These are phyloP conservation scores for Stemphylium beticola DNA, from an alignment of 2,329 filamentous ascomycete species.

Conservation along the genomic window DNA sequence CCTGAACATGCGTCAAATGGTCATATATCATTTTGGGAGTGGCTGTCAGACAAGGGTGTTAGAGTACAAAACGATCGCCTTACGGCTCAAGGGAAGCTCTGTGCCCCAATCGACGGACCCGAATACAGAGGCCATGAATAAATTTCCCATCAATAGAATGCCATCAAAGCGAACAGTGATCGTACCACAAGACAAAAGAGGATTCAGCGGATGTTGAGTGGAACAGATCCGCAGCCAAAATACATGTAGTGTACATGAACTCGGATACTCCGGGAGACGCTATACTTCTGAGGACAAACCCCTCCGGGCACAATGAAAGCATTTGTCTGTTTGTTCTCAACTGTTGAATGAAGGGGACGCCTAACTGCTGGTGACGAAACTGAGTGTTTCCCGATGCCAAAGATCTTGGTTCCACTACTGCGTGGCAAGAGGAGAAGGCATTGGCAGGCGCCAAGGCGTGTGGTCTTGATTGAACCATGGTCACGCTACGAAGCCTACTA, in stretches of 20 bases:
- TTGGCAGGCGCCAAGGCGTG: constrained; percentile 29
- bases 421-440: constrained; percentile 12
- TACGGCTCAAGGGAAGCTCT: constrained; percentile 36
- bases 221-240: neutral
- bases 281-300: too few species aligned
- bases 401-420: constrained; percentile 3
- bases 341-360: neutral
- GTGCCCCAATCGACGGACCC: constrained; percentile 15
- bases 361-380: neutral
- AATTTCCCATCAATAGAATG: constrained; percentile 8
- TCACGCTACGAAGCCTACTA: constrained; percentile 32
- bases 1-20: constrained; percentile 15
- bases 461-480: constrained; percentile 38
- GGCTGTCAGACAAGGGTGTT: constrained; percentile 22
- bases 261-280: too few species aligned
- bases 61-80: constrained; percentile 21
- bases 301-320: too few species aligned
- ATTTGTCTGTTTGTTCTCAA: too few species aligned
- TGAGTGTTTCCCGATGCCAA: neutral
- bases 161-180: neutral
- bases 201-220: neutral
- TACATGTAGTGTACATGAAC: too few species aligned
- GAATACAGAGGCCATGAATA: neutral
- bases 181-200: neutral
- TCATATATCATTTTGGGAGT: constrained; percentile 10